These are phyloP conservation scores for Daldinia vernicosa DNA, from an alignment of 495 filamentous ascomycete species.

Conservation along the genomic window DNA sequence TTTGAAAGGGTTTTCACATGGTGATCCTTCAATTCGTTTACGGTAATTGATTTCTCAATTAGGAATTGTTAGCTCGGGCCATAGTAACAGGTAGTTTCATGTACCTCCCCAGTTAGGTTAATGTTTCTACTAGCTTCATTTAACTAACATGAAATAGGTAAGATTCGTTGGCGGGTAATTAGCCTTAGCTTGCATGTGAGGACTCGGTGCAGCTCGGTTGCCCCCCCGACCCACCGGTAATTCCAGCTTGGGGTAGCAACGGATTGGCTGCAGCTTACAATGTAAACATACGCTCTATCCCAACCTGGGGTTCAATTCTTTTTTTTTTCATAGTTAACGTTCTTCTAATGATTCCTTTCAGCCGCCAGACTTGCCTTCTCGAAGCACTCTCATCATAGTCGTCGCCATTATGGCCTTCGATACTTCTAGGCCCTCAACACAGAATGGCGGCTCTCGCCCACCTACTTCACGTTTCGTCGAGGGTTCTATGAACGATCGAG, in stretches of 20 bases:
- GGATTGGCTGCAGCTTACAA: conserved; percentile 5
- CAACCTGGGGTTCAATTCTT: conserved; percentile 6
- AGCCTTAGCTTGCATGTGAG: neutral
- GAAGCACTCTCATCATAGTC: conserved; percentile 29
- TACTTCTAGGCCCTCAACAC: conserved; percentile 29
- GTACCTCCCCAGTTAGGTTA: neutral
- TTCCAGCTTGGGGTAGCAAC: conserved; percentile 26
- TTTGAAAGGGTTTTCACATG: neutral
- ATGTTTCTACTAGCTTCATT: neutral
- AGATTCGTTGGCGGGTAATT: conserved; percentile 7
- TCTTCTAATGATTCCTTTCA: neutral
- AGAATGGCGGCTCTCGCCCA: conserved; percentile 59
- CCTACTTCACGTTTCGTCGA: conserved; percentile 67
- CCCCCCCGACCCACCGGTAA: conserved; percentile 36
- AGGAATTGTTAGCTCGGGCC: neutral
- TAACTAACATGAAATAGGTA: neutral
- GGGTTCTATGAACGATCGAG: conserved; percentile 79
- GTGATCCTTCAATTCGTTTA: neutral
- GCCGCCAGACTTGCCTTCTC: neutral
- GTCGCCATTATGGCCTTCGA: conserved; percentile 36
- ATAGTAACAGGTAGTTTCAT: neutral
- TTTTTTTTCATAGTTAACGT: conserved; percentile 12
- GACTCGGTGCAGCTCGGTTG: conserved; percentile 28
- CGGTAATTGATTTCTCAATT: neutral
- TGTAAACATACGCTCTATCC: conserved; percentile 24